Percentiles rank a stretch among this genome's conserved stretches.
Evolutionary conservation across 768 basidiomycete genomes (phyloP).

Genomic region (Lactifluus pinguis): DNA sequence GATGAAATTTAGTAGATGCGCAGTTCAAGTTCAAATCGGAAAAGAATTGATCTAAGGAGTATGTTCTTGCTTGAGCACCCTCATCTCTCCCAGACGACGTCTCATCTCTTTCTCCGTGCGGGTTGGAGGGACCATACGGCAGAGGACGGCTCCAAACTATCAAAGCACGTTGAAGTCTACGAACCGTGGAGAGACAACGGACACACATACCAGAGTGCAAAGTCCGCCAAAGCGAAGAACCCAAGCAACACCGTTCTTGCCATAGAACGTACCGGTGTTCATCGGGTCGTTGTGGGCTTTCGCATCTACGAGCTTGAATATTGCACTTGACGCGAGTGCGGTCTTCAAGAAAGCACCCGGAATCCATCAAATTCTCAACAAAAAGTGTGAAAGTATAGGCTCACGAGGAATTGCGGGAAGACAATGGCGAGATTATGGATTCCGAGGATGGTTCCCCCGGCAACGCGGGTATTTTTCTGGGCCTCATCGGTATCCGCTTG

Average conservation of each 20-base stretch:
- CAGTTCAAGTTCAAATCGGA: neutral
- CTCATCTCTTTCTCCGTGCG: slow-evolving; percentile 88
- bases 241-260: slow-evolving; percentile 90
- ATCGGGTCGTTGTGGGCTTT: slow-evolving; percentile 34
- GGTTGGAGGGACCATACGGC: slow-evolving; percentile 79
- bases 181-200: neutral
- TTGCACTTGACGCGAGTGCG: slow-evolving; percentile 75
- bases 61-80: slow-evolving; percentile 56
- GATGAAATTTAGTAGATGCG: neutral
- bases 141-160: slow-evolving; percentile 61
- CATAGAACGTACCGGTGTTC: slow-evolving; percentile 52
- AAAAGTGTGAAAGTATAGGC: slow-evolving; percentile 25
- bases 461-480: slow-evolving; percentile 39
- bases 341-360: slow-evolving; percentile 39
- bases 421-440: slow-evolving; percentile 96
- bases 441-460: slow-evolving; percentile 87
- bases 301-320: slow-evolving; percentile 76
- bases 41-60: slow-evolving; percentile 30
- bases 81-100: slow-evolving; percentile 71
- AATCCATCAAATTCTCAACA: neutral
- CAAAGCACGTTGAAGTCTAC: neutral
- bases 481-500: slow-evolving; percentile 29
- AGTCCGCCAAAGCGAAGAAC: slow-evolving; percentile 87
- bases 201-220: slow-evolving; percentile 52
- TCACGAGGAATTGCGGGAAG: slow-evolving; percentile 85